Percentiles rank a stretch among this genome's conserved stretches.
These are phyloP conservation scores for Coprinopsis strossmayeri DNA, from an alignment of 768 basidiomycete genomes.

Conservation along the genomic window DNA sequence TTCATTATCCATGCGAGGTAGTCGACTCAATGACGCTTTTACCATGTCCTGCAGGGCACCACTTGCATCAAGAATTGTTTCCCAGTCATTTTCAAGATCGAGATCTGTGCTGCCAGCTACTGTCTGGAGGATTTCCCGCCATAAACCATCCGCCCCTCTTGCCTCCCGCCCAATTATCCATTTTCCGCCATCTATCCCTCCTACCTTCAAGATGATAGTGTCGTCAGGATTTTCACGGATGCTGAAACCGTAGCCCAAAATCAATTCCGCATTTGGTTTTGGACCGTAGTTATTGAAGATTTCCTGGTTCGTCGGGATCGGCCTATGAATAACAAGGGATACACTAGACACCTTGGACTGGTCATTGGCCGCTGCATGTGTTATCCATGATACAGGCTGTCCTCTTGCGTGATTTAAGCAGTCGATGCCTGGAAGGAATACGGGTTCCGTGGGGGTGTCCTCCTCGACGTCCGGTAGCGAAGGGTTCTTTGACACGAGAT, in stretches of 20 bases:
- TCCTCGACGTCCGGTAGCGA: constrained; percentile 39
- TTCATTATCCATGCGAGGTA: constrained; percentile 31
- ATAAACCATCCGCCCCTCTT: constrained; percentile 48
- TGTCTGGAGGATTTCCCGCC: constrained; percentile 44
- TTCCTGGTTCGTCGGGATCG: constrained; percentile 40
- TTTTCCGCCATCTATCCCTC: constrained; percentile 40
- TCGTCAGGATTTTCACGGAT: constrained; percentile 78
- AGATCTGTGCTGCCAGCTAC: constrained; percentile 15
- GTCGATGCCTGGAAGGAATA: constrained; percentile 86
- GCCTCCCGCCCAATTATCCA: constrained; percentile 64
- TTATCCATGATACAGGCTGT: constrained; percentile 76
- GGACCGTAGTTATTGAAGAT: constrained; percentile 90
- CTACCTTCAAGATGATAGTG: constrained; percentile 74
- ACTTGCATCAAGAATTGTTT: constrained; percentile 65
- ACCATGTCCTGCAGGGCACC: constrained; percentile 65
- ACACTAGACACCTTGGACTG: constrained; percentile 31
- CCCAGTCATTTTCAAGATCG: constrained; percentile 31
- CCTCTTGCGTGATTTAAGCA: constrained; percentile 78
- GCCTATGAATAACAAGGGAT: constrained; percentile 53
- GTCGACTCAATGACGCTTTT: constrained; percentile 36
- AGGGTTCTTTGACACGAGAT: constrained; percentile 55
- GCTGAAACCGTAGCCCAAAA: constrained; percentile 90
- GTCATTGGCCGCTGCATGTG: constrained; percentile 35
- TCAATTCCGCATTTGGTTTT: constrained; percentile 84
- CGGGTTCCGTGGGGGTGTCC: constrained; percentile 45